A percentile compares a stretch with the other conserved stretches of the same genome.
These are phyloP conservation scores for Lecanicillium sp. DNA, from an alignment of 2,329 filamentous ascomycete species.

Conservation along the genomic window DNA sequence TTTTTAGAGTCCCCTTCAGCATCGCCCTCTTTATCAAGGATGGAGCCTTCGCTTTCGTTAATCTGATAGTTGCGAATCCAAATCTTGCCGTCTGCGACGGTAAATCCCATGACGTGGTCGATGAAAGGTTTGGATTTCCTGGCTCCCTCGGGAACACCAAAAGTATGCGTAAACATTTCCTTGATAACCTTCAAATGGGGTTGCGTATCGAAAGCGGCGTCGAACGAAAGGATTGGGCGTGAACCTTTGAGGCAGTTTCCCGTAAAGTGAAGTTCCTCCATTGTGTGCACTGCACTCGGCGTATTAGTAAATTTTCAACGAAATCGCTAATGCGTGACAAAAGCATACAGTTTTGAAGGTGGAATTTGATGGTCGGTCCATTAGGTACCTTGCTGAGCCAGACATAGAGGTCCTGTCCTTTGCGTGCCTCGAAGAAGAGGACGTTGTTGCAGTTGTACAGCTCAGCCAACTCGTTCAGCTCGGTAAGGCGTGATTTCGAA, in stretches of 20 bases:
- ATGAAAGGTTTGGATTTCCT: slow-evolving; percentile 92
- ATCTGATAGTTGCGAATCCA: slow-evolving; percentile 96
- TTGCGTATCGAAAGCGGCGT: slow-evolving; percentile 72
- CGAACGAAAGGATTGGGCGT: slow-evolving; percentile 84
- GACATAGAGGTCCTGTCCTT: slow-evolving; percentile 88
- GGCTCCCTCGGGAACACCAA: slow-evolving; percentile 83
- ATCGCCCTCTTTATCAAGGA: slow-evolving; percentile 20
- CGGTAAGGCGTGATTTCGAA: slow-evolving; percentile 80
- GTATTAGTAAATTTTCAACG: slow-evolving; percentile 15
- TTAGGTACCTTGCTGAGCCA: slow-evolving; percentile 89
- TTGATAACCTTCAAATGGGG: slow-evolving; percentile 78
- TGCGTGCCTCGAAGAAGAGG: slow-evolving; percentile 91
- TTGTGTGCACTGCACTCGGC: slow-evolving; percentile 66
- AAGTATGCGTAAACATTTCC: slow-evolving; percentile 82
- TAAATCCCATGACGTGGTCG: slow-evolving; percentile 91
- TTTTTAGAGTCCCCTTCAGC: slow-evolving; percentile 31
- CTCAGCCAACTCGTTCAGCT: slow-evolving; percentile 67
- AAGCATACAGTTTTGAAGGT: slow-evolving; percentile 60
- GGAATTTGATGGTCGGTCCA: slow-evolving; percentile 54
- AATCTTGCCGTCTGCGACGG: slow-evolving; percentile 83
- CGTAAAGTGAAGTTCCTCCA: slow-evolving; percentile 93
- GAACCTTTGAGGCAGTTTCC: slow-evolving; percentile 96
- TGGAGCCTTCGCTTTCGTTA: slow-evolving; percentile 64
- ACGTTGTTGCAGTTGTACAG: slow-evolving; percentile 92
- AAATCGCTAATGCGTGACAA: background rate